These are phyloP conservation scores for Wickerhamomyces canadensis DNA, from an alignment of 805 yeast species.

Conservation along the genomic window DNA sequence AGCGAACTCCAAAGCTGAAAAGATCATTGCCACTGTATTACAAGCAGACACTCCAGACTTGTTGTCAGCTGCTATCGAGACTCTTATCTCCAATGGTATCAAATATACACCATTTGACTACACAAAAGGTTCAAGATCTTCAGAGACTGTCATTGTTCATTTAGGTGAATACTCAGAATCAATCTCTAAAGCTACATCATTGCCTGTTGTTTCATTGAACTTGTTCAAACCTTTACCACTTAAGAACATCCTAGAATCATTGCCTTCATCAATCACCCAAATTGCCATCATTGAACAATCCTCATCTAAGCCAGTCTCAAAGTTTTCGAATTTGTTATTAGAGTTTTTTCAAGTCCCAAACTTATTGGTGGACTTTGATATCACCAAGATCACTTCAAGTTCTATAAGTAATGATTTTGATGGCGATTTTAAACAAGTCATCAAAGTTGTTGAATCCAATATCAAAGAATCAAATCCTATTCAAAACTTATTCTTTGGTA, in stretches of 20 bases:
- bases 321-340: slow-evolving; percentile 67
- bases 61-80: slow-evolving; percentile 29
- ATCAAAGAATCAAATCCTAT: slow-evolving; percentile 47
- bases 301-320: slow-evolving; percentile 23
- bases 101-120: slow-evolving; percentile 29
- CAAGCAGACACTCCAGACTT: slow-evolving; percentile 14
- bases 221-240: slow-evolving; percentile 70
- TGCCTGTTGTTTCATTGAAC: slow-evolving; percentile 46
- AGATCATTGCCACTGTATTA: slow-evolving; percentile 1
- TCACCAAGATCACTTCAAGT: slow-evolving; percentile 51
- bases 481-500: slow-evolving; percentile 60
- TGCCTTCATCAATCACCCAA: slow-evolving; percentile 34
- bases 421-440: slow-evolving; percentile 27
- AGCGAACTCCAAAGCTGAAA: slow-evolving; percentile 5
- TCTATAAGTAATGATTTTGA: slow-evolving; percentile 34
- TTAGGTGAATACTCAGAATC: slow-evolving; percentile 53
- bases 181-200: slow-evolving; percentile 32
- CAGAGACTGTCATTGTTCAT: slow-evolving; percentile 50
- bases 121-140: slow-evolving; percentile 35
- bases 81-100: slow-evolving; percentile 21
- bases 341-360: slow-evolving; percentile 64
- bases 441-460: slow-evolving; percentile 47
- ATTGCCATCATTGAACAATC: slow-evolving; percentile 67
- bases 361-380: slow-evolving; percentile 38
- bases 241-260: slow-evolving; percentile 43